Conservation (phyloP, 805 yeast genomes). For the Teunomyces panamensis region DNA sequence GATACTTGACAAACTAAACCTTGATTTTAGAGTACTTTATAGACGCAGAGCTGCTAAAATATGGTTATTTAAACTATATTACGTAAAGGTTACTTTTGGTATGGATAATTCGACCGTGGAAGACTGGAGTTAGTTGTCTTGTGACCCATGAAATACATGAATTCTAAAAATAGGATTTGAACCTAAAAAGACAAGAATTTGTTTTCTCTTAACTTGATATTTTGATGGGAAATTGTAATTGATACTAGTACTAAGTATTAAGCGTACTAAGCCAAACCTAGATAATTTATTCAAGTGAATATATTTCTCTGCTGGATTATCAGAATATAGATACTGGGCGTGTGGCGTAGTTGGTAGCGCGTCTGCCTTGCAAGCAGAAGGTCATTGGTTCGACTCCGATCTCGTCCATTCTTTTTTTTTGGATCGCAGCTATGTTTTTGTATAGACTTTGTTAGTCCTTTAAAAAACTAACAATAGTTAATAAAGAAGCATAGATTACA, state of each 20-base stretch:
- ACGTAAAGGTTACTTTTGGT: no score
- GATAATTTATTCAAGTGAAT: neutral
- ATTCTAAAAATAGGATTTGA: no score
- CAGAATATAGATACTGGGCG: conserved; percentile 43
- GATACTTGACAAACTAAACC: neutral
- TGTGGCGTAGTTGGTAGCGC: conserved; percentile 85
- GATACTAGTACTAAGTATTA: no score
- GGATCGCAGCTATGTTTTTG: neutral
- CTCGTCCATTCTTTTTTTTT: conserved; percentile 52
- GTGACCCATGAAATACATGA: no score
- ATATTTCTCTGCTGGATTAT: neutral
- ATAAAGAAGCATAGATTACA: no score
- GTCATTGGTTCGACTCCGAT: conserved; percentile 77
- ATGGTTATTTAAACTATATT: no score
- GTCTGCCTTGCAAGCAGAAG: conserved; percentile 76
- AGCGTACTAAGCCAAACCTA: neutral
- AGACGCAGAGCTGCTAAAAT: neutral
- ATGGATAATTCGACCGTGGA: no score
- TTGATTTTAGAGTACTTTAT: neutral
- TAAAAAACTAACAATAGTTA: no score
- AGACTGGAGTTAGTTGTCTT: no score
- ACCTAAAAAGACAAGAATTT: no score
- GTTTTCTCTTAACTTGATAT: no score
- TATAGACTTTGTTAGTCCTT: neutral
- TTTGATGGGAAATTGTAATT: no score